A percentile compares a stretch with the other conserved stretches of the same genome.
phyloP scores from a whole-genome alignment of 2,329 filamentous ascomycete species.

The Colletotrichum chlorophyti region DNA sequence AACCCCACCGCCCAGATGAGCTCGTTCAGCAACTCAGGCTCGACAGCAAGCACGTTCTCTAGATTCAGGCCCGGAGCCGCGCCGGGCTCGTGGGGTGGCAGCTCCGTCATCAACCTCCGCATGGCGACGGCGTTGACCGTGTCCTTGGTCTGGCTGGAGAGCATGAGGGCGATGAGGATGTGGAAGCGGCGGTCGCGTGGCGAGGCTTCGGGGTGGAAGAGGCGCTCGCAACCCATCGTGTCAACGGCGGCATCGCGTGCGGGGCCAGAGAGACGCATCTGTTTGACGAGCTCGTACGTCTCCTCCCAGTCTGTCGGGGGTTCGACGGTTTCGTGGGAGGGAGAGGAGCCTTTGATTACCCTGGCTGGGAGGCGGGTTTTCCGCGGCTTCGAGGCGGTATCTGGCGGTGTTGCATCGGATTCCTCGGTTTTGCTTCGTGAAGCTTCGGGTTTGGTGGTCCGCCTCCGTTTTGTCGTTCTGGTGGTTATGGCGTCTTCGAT shows the following conservation, averaged over 20 bases:
- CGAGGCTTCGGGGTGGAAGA: constrained; percentile 62
- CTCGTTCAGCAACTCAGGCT: constrained; percentile 69
- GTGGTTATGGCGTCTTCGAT: constrained; percentile 61
- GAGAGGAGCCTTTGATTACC: constrained; percentile 43
- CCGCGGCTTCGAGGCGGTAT: constrained; percentile 36
- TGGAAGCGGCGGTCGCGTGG: constrained; percentile 76
- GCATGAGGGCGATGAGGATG: constrained; percentile 86
- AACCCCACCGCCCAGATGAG: constrained; percentile 88
- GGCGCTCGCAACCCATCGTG: constrained; percentile 92
- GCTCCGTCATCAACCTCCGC: constrained; percentile 76
- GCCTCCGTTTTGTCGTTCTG: constrained; percentile 55
- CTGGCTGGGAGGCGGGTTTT: constrained; percentile 54
- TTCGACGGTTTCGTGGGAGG: constrained; percentile 47
- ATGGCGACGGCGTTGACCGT: constrained; percentile 88
- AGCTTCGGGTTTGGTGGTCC: constrained; percentile 35
- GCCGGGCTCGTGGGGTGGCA: constrained; percentile 59
- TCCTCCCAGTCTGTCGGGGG: constrained; percentile 84
- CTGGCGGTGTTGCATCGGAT: no score
- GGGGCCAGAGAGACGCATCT: constrained; percentile 70
- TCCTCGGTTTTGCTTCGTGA: no score
- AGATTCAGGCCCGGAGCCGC: constrained; percentile 68
- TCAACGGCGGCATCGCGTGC: constrained; percentile 85
- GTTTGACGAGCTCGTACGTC: constrained; percentile 78
- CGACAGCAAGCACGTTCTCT: constrained; percentile 77
- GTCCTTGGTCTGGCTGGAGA: constrained; percentile 92